phyloP scores from a whole-genome alignment of 306 rosid genomes.

The Vigna trinervia region DNA sequence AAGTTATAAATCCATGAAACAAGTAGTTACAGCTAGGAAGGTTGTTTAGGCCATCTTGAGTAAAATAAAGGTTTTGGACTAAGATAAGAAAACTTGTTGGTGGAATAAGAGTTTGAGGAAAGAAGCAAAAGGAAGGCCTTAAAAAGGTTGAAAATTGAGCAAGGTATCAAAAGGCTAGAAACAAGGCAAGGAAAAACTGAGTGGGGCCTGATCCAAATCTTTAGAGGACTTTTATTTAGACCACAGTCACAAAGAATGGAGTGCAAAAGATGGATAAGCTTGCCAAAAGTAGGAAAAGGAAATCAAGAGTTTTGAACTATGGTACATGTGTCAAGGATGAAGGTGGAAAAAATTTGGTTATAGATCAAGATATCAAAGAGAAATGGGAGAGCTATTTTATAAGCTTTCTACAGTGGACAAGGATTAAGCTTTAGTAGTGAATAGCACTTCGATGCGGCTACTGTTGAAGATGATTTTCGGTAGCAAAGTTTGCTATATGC shows the following conservation, averaged over 20 bases:
- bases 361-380: not conserved
- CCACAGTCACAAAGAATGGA: not conserved
- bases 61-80: not conserved
- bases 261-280: not conserved
- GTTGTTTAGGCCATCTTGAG: not conserved
- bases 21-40: constrained; percentile 4
- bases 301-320: not conserved
- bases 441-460: no score
- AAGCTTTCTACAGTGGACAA: not conserved
- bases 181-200: not conserved
- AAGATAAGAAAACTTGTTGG: not conserved
- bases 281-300: not conserved
- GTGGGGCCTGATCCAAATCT: not conserved
- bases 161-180: not conserved
- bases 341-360: not conserved
- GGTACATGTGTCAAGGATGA: not conserved
- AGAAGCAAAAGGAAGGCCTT: not conserved
- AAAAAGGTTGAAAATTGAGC: not conserved
- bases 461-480: no score
- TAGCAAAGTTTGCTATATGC: no score
- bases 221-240: not conserved
- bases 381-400: not conserved
- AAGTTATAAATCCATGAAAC: not conserved
- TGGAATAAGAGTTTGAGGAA: not conserved
- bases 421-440: not conserved